Evolutionary conservation across 2,329 filamentous ascomycete species (phyloP).

Genomic region (Fusarium decemcellulare): DNA sequence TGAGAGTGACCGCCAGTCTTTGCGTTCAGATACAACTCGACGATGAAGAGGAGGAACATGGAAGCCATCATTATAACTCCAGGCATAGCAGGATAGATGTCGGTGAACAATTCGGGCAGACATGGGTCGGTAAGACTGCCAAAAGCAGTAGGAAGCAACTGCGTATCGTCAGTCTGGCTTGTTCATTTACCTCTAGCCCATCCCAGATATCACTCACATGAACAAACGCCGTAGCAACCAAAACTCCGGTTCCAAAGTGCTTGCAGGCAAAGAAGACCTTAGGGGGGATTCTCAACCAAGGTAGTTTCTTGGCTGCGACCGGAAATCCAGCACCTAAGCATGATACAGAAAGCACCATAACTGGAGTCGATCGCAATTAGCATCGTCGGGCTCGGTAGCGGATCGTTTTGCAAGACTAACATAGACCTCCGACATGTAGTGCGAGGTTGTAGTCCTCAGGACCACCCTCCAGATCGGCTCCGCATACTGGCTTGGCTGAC

Average conservation of each 20-base stretch:
- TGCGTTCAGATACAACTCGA: constrained; percentile 73
- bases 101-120: constrained; percentile 71
- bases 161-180: neutral
- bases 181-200: too few relatives aligned
- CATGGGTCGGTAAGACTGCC: constrained; percentile 65
- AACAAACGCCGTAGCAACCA: constrained; percentile 81
- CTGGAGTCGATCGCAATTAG: constrained; percentile 19
- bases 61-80: constrained; percentile 77
- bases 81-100: constrained; percentile 72
- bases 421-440: constrained; percentile 49
- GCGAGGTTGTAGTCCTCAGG: constrained; percentile 45
- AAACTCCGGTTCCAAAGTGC: constrained; percentile 79
- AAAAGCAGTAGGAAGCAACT: constrained; percentile 74
- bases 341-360: constrained; percentile 48
- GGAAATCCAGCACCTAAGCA: constrained; percentile 64
- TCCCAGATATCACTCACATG: constrained; percentile 62
- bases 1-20: constrained; percentile 73
- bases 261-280: constrained; percentile 74
- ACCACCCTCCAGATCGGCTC: constrained; percentile 13
- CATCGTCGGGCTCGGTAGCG: neutral
- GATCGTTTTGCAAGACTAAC: constrained; percentile 38
- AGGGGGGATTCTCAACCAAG: constrained; percentile 70
- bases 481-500: constrained; percentile 48
- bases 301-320: constrained; percentile 68
- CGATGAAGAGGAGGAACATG: constrained; percentile 72